phyloP scores from a whole-genome alignment of 129 eudicot species.

The Chrysanthemum makinoi region DNA sequence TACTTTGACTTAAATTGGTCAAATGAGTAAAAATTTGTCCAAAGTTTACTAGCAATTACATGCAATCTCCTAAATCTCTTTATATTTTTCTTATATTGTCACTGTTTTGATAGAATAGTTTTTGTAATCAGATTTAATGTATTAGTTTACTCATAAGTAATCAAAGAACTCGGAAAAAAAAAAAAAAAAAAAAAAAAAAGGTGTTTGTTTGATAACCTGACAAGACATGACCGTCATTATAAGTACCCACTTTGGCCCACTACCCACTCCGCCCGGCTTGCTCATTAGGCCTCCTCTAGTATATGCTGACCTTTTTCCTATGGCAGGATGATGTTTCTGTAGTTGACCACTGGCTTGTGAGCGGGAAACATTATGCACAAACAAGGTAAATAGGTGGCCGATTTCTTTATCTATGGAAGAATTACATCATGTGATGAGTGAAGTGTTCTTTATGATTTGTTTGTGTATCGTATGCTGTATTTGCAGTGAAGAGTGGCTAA shows the following conservation, averaged over 20 bases:
- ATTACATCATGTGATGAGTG: not conserved
- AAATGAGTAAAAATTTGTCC: not conserved
- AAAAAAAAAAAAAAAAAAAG: too few species aligned
- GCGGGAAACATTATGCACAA: conserved; percentile 90
- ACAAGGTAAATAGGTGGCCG: conserved; percentile 55
- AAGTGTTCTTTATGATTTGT: not conserved
- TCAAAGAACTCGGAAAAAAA: too few species aligned
- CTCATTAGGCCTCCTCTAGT: not conserved
- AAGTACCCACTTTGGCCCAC: too few species aligned
- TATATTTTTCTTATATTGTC: too few species aligned
- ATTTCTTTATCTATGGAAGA: not conserved
- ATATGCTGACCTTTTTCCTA: not conserved
- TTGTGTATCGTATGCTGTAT: conserved; percentile 1
- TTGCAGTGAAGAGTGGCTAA: conserved; percentile 96
- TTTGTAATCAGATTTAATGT: too few species aligned
- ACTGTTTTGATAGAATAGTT: too few species aligned
- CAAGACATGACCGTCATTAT: not conserved
- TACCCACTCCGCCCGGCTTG: not conserved
- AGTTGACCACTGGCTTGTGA: conserved; percentile 88
- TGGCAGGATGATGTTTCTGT: conserved; percentile 87
- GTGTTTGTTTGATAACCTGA: not conserved
- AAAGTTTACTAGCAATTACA: too few species aligned
- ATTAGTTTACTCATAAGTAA: too few species aligned
- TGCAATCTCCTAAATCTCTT: too few species aligned
- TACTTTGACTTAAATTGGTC: too few species aligned